Evolutionary conservation across 495 filamentous ascomycete species (phyloP).

Genomic region (Achaetomiella virescens): DNA sequence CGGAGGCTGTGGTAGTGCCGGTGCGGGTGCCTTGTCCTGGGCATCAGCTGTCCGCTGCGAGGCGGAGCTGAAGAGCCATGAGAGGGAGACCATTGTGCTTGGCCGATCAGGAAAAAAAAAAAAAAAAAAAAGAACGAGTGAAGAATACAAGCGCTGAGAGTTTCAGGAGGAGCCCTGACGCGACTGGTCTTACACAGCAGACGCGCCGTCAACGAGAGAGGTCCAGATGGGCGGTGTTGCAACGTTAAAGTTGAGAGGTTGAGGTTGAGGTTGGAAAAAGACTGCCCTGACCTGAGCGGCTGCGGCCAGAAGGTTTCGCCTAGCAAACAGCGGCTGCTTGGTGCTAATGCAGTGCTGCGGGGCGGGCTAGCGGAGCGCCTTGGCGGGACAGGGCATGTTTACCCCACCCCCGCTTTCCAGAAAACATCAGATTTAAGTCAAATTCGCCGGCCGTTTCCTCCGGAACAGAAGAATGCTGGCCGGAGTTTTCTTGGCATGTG

Average conservation of each 20-base stretch:
- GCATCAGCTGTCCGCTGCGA: background rate
- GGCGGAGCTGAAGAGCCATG: slow-evolving; percentile 1
- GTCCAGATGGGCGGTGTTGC: background rate
- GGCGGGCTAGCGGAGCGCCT: background rate
- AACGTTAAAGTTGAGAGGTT: background rate
- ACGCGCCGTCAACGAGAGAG: background rate
- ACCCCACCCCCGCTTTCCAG: background rate
- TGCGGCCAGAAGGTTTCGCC: slow-evolving; percentile 1
- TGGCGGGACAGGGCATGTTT: background rate
- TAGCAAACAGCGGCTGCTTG: background rate
- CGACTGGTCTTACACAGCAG: background rate
- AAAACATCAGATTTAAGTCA: no score
- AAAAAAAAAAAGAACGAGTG: background rate
- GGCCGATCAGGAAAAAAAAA: background rate
- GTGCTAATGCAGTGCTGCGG: background rate
- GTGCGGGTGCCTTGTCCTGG: background rate
- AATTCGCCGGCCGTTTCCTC: no score
- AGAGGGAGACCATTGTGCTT: slow-evolving; percentile 1
- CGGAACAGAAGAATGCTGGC: no score
- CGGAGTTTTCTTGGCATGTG: no score
- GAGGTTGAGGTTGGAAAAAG: background rate
- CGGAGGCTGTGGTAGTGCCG: background rate
- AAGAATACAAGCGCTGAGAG: no score
- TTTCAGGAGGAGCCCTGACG: background rate
- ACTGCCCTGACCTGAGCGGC: background rate